Percentiles rank a stretch among this genome's conserved stretches.
Evolutionary conservation across 2,329 filamentous ascomycete species (phyloP).

Genomic region (Phialocephala subalpina): DNA sequence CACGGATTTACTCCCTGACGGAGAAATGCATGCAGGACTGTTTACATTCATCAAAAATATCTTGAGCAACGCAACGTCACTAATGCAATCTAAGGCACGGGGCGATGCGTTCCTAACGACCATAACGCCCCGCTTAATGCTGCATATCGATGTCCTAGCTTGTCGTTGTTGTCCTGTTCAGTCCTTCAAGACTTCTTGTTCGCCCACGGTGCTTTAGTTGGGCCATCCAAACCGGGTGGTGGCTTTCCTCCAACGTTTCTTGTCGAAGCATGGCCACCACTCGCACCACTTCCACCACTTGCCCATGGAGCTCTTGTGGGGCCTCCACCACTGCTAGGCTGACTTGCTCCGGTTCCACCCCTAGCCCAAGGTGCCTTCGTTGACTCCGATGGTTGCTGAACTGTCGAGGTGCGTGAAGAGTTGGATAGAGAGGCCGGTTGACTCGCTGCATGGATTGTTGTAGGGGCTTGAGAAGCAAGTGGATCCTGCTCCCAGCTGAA

Average conservation of each 20-base stretch:
- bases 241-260: background rate
- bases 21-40: background rate
- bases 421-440: constrained; percentile 51
- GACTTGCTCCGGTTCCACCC: constrained; percentile 20
- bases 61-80: constrained; percentile 3
- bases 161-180: background rate
- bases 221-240: constrained; percentile 14
- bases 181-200: constrained; percentile 12
- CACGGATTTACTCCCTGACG: background rate
- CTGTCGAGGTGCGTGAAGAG: constrained; percentile 26
- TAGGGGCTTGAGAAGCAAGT: constrained; percentile 56
- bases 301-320: constrained; percentile 28
- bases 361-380: constrained; percentile 41
- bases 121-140: constrained; percentile 9
- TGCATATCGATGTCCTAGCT: background rate
- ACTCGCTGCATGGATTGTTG: constrained; percentile 64
- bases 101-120: constrained; percentile 7
- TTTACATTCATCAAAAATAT: background rate
- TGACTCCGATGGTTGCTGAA: constrained; percentile 35
- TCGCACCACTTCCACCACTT: background rate
- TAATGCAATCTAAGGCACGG: constrained; percentile 12
- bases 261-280: background rate
- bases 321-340: constrained; percentile 38
- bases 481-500: constrained; percentile 79
- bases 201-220: constrained; percentile 38